These are phyloP conservation scores for Gaeumannomyces tritici DNA, from an alignment of 2,329 filamentous ascomycete species.

Conservation along the genomic window DNA sequence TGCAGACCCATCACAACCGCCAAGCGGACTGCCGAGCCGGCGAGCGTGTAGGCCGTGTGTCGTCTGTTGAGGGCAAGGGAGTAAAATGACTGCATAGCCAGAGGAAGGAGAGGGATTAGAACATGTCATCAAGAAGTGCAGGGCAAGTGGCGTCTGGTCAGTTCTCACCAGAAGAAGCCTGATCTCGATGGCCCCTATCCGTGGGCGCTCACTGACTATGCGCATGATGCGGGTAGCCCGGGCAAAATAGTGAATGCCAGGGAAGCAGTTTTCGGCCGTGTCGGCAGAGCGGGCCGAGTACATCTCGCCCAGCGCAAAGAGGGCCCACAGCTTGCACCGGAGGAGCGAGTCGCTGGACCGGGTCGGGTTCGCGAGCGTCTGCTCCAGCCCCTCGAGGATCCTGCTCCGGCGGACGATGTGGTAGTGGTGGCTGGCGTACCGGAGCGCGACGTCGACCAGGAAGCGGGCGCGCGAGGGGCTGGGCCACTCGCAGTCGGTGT, in stretches of 20 bases:
- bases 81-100: slow-evolving; percentile 4
- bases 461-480: slow-evolving; percentile 2
- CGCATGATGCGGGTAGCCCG: background rate
- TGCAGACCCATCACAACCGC: slow-evolving; percentile 34
- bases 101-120: background rate
- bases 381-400: slow-evolving; percentile 4
- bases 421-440: background rate
- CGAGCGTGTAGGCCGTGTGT: slow-evolving; percentile 15
- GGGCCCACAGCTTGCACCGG: slow-evolving; percentile 5
- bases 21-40: slow-evolving; percentile 32
- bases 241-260: slow-evolving; percentile 5
- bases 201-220: slow-evolving; percentile 3
- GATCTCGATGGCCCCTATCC: slow-evolving; percentile 1
- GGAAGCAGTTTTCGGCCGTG: background rate
- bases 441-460: slow-evolving; percentile 1
- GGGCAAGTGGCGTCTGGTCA: background rate
- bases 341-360: slow-evolving; percentile 1
- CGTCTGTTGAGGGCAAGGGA: slow-evolving; percentile 8
- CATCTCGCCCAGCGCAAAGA: slow-evolving; percentile 6
- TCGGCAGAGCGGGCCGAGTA: slow-evolving; percentile 2
- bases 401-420: slow-evolving; percentile 3
- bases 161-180: slow-evolving; percentile 2
- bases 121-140: background rate
- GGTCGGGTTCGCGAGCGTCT: background rate
- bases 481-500: background rate